These are phyloP conservation scores for Populus euphratica DNA, from an alignment of 345 rosid species.

Conservation along the genomic window DNA sequence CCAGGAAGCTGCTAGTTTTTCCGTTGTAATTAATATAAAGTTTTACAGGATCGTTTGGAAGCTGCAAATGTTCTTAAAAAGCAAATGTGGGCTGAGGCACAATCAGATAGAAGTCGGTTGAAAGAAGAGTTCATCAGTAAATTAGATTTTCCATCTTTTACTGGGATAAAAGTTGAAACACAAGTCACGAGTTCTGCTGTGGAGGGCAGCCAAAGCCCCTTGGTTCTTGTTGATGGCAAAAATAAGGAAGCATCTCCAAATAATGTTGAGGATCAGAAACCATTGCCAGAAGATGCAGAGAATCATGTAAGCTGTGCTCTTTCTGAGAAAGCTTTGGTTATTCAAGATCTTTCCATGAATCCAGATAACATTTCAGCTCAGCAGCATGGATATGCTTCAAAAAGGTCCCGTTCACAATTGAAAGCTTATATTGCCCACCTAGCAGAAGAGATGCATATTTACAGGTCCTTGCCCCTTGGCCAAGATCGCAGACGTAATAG, in stretches of 20 bases:
- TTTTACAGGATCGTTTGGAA: slow-evolving; percentile 89
- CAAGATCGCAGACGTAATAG: slow-evolving; percentile 95
- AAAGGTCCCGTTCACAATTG: slow-evolving; percentile 78
- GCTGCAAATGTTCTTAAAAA: slow-evolving; percentile 95
- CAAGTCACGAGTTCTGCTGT: slow-evolving; percentile 31
- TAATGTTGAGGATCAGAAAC: slow-evolving; percentile 50
- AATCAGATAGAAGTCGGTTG: slow-evolving; percentile 77
- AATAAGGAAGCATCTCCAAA: slow-evolving; percentile 52
- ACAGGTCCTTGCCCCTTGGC: slow-evolving; percentile 96
- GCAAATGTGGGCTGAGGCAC: slow-evolving; percentile 99
- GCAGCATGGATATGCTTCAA: slow-evolving; percentile 71
- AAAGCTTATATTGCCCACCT: slow-evolving; percentile 83
- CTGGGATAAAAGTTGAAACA: slow-evolving; percentile 51
- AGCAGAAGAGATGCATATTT: slow-evolving; percentile 91
- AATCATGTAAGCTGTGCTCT: slow-evolving; percentile 39
- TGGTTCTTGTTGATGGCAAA: slow-evolving; percentile 30
- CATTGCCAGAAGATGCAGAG: slow-evolving; percentile 40
- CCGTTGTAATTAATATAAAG: slow-evolving; percentile 11
- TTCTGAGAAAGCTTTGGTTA: slow-evolving; percentile 39
- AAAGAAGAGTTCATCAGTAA: slow-evolving; percentile 60
- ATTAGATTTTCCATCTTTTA: slow-evolving; percentile 46
- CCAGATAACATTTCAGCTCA: slow-evolving; percentile 50
- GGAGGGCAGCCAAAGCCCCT: slow-evolving; percentile 51
- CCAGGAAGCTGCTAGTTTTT: neutral
- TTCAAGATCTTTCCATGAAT: slow-evolving; percentile 49